Base-by-base conservation (phyloP, 352 stramenopile species). In the Globisporangium camurandrum region DNA sequence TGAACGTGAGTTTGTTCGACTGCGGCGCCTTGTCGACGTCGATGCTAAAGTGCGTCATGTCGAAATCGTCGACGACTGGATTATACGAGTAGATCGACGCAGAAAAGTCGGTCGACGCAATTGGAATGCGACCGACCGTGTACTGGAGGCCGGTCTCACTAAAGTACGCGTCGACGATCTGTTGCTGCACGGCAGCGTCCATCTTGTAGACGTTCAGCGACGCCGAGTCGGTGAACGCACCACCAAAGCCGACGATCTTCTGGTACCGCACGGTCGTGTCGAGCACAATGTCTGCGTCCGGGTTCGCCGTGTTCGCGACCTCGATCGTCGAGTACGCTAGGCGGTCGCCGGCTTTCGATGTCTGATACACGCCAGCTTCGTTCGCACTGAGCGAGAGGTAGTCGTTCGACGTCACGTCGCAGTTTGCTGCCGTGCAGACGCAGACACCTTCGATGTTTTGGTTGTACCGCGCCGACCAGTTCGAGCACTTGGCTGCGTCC, bases 71-170 rank as follows among this genome's bases (percentile, higher is more conserved):
- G n/a, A 62, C 67, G 16, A 84, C 62, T 19, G 86, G 57, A 54
- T 92, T 87, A 66, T 95, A 95, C 62, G 68, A 93, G 66, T 96
- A 96, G 54, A 86, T 72, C 14, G 59, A 73, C 49, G 77, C 54
- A 42, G 85, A 96, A 57, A 96, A 96, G 55, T 96, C 86, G 46
- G 67, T 85, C 17, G 77, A 90, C 31, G 64, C 82, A 54, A 96
- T 95, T 24, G 81, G 86, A 31, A 96, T 69, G 30, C 87, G 75
- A 1, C 73, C 87, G 5, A 96, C 40, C 42, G 67, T 86, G 66
- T 96, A 96, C 62, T 88, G 71, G 20, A 95, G 59, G 5, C 86
- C 88, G 8, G 56, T 60, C n/a, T 85, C 62, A 26, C 60, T 71
- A 46, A 86, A 96, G 59, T 95, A 95, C 20, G 81, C 70, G 48